These are phyloP conservation scores for Chernovozyma aurita DNA, from an alignment of 1,139 yeast species.

Conservation along the genomic window DNA sequence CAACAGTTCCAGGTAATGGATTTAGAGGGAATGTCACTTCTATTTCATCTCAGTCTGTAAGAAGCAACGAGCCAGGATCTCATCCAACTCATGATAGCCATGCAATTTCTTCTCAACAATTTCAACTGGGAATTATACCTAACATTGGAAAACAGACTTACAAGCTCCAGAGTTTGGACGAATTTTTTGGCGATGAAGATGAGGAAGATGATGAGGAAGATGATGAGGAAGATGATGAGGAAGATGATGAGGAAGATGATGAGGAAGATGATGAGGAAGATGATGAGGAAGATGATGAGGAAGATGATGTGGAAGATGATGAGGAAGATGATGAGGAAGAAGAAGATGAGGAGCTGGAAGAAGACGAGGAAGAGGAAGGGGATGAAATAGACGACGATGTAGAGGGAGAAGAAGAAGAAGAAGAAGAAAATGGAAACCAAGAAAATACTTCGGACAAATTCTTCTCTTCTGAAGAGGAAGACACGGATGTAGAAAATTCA, in stretches of 20 bases:
- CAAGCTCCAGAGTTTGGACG: conserved; percentile 76
- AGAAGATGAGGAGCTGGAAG: too few species aligned
- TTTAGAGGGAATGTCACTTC: conserved; percentile 12
- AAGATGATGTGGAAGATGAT: conserved; percentile 10
- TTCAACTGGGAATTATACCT: conserved; percentile 7
- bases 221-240: conserved; percentile 21
- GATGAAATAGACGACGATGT: conserved; percentile 12
- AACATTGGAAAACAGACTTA: conserved; percentile 30
- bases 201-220: conserved; percentile 21
- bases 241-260: conserved; percentile 20
- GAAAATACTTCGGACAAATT: not conserved
- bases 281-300: conserved; percentile 23
- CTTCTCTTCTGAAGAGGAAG: not conserved
- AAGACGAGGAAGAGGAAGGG: conserved; percentile 22
- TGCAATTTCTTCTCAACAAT: conserved; percentile 24
- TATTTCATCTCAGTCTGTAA: conserved; percentile 13
- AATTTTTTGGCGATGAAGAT: conserved; percentile 64
- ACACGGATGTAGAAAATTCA: conserved; percentile 1
- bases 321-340: conserved; percentile 11
- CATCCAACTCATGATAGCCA: conserved; percentile 18
- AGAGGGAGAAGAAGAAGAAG: too few species aligned
- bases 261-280: conserved; percentile 21
- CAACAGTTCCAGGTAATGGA: conserved; percentile 6
- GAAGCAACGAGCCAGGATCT: conserved; percentile 15
- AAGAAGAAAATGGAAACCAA: not conserved